Evolutionary conservation across 2,329 filamentous ascomycete genomes (phyloP), one percentile per base, ranked within the genome.

Genomic region (Pseudopithomyces maydicus): DNA sequence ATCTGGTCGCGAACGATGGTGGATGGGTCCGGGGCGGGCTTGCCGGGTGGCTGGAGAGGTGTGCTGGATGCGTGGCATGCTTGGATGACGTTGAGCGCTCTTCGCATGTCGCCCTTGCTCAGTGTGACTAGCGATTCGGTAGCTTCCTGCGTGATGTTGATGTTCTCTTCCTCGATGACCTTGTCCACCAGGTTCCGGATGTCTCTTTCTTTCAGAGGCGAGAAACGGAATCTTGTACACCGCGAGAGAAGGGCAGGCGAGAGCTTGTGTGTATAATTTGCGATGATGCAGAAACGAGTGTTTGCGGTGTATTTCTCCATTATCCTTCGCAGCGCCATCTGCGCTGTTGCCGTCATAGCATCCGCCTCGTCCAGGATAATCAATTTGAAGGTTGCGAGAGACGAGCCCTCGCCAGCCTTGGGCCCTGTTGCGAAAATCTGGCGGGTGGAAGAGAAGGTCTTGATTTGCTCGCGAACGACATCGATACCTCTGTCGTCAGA

Each of bases 251-350:
- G 82, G 0, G 95, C 95, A 0, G 95, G 94, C 12, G 92, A 96
- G 38, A 99, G 87, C 78, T 99, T 99, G 81, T 99, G 95, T 29
- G 95, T 95, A 78, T 99, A 99, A 79, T 99, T 99, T 67, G 95
- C 95, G 67, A 99, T 98, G 73, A 99, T 92, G 80, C 94, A 98
- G 80, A 99, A 99, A 51, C 95, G 85, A 2, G 95, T 97, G 79
- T 99, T 99, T 58, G 91, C 91, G 0, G 95, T 99, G 80, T 99
- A 99, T 79, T 97, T 97, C 74, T 99, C 95, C 95, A 99, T 99
- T 72, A 99, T 98, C 46, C 95, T 84, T 60, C 95, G 86, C 54
- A 99, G 82, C 0, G 95, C 95, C 94, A 99, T 99, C 78, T 99
- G 95, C 6, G 95, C 95, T 0, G 94, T 96, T 52, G 91, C 90